Evolutionary conservation across 108 stramenopile genomes (phyloP), one percentile per base, ranked within the genome.

Genomic region (Conticribra weissflogii): DNA sequence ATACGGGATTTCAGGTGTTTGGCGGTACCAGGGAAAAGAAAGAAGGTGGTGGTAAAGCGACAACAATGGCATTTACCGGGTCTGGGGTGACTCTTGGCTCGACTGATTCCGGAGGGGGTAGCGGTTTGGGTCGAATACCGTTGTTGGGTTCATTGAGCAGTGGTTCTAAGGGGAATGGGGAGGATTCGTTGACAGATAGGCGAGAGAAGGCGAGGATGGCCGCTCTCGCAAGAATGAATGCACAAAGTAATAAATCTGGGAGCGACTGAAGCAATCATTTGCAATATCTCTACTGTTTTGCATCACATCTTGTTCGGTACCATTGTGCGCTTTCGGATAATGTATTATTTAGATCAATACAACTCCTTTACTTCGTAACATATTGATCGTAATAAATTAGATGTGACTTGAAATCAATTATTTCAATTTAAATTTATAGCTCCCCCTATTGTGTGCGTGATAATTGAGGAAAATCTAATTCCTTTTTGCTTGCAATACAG

Each of bases 181-280:
- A 59, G 3, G 86, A 90, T 51, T 86, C 87, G 27, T 74, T 94
- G 52, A 90, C 84, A 1, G 93, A 94, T 55, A 77, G 93, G 51
- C 62, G 93, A 53, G 93, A 94, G 81, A 81, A 79, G 63, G 88
- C 88, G 14, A 78, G 90, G 23, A 81, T 85, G 77, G 93, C 93
- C n/a, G 90, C 93, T 2, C 74, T 94, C 29, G 82, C 88, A 47
- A 63, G 93, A 45, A 55, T 94, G 47, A 86, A 87, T 23, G 76
- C 69, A 58, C 49, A 71, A 50, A 68, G 62, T 60, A 41, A 41
- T 41, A 41, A 5, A 41, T 41, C 12, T 41, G 36, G 36, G 36
- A 41, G 36, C n/a, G n/a, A n/a, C n/a, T n/a, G n/a, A n/a, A n/a
- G n/a, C n/a, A n/a, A n/a, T n/a, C n/a, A n/a, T n/a, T n/a, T n/a